Evolutionary conservation across 78 protist species (phyloP), one percentile per base, ranked within the genome.

Genomic region (Polysphondylium violaceum): DNA sequence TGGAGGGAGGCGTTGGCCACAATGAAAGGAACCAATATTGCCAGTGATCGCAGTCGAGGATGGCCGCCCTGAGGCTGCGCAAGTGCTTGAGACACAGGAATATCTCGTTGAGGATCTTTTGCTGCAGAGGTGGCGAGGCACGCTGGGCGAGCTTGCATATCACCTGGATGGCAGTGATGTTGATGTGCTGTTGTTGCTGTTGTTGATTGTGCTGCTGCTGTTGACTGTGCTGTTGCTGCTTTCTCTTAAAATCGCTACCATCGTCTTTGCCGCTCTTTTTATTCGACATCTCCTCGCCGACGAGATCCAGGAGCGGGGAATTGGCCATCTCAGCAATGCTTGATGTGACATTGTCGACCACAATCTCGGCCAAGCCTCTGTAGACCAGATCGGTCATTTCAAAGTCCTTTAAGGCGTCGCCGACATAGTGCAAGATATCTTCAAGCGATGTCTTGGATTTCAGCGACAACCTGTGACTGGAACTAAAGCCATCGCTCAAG

Each of bases 1-100:
- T 81, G 17, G 89, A 81, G 12, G 69, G 23, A 2, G 91, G 73
- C 23, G 36, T 9, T 9, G 91, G 91, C 91, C 91, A 83, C 44
- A 83, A 44, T 33, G 81, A 51, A 5, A 83, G 44, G 11, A 83
- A 21, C 91, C 91, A 83, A 33, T 38, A 12, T 44, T 83, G 91
- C 91, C 91, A 83, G 41, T 51, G 33, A 14, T 38, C 74, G n/a
- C 43, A 7, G 4, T 67, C 91, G 25, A 83, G 33, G 5, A 83
- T 55, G 8, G 35, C 53, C 1, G 40, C n/a, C 16, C 91, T 69
- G 12, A 83, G 27, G 3, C 21, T 21, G 21, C 72, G 71, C 21
- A 83, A 36, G 29, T 69, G 77, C 33, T 83, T 83, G 14, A 83
- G 36, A 33, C 81, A 69, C 1, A 83, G 43, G 6, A 71, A 71